Conservation (phyloP, 345 rosid species). For the Physaria fendleri region DNA sequence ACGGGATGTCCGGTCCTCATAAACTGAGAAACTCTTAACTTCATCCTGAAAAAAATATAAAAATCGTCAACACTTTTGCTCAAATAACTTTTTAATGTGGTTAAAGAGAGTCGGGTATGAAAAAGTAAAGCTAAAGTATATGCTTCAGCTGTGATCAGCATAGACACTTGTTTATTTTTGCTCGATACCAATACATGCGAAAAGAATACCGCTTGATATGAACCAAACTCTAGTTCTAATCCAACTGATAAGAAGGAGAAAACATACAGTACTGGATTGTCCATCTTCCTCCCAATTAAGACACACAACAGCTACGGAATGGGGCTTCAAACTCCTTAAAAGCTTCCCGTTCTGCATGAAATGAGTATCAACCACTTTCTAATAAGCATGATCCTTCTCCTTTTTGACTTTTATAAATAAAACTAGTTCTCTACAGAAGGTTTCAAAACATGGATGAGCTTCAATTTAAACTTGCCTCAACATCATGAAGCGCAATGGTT, state of each 20-base stretch:
- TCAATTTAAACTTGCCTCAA: conserved; percentile 46
- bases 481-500: conserved; percentile 69
- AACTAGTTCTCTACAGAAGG: neutral
- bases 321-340: conserved; percentile 69
- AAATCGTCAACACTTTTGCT: neutral
- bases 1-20: conserved; percentile 80
- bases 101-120: neutral
- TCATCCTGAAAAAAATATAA: conserved; percentile 39
- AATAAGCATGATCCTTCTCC: neutral
- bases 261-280: conserved; percentile 38
- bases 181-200: neutral
- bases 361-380: neutral
- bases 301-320: conserved; percentile 64
- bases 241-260: neutral
- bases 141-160: neutral
- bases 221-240: neutral
- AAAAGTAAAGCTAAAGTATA: neutral
- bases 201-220: neutral
- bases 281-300: conserved; percentile 89
- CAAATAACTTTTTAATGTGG: neutral
- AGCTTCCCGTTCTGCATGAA: conserved; percentile 63
- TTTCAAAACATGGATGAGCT: neutral
- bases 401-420: neutral
- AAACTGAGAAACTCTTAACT: conserved; percentile 33
- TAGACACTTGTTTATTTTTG: neutral